Base-by-base conservation (phyloP, 495 filamentous ascomycete genomes). In the Aspergillus asperescens region DNA sequence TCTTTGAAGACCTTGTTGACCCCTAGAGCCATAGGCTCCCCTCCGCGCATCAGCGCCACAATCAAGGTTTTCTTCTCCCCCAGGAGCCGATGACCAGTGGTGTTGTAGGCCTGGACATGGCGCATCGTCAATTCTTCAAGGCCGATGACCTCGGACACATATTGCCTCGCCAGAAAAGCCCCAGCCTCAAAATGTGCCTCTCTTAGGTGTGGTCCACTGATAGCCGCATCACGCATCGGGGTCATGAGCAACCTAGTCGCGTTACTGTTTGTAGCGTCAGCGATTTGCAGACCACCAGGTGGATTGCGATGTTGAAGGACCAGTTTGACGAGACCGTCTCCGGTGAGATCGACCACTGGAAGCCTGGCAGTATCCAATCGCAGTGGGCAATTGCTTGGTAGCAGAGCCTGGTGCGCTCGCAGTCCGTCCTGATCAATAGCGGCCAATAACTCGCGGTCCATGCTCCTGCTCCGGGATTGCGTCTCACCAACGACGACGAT, bases 1-100 rank as follows among this genome's bases (percentile, higher is more conserved):
- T 60, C 52, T 0, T 78, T 77, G 24, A 85, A 78, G 19, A 69
- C 77, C 1, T 82, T 71, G 56, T 61, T 81, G 51, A 87, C 72
- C 5, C 83, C 83, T 5, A 74, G 67, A n/a, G 83, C 84, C 79
- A 87, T 82, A 10, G 83, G 69, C 61, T 85, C 81, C 22, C 83
- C 83, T 16, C 79, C 83, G 24, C 83, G 79, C 83, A 87, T 85
- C 20, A 87, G 62, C 0, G 81, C 64, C 10, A 87, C 72, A 37
- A 87, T 85, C 13, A 73, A 54, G 4, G 81, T 86, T 16, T 65
- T 52, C 7, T 65, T 6, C 62, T 87, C 80, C 34, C 76, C 29
- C 0, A 48, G 31, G 7, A 86, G 72, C 8, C 75, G 75, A 59
- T 81, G 71, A n/a, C 83, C 82, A 1, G 23, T 54, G 3, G 68